A percentile compares a stretch with the other conserved stretches of the same genome.
These are phyloP conservation scores for Boehmeria nivea DNA, from an alignment of 306 rosid genomes.

Conservation along the genomic window DNA sequence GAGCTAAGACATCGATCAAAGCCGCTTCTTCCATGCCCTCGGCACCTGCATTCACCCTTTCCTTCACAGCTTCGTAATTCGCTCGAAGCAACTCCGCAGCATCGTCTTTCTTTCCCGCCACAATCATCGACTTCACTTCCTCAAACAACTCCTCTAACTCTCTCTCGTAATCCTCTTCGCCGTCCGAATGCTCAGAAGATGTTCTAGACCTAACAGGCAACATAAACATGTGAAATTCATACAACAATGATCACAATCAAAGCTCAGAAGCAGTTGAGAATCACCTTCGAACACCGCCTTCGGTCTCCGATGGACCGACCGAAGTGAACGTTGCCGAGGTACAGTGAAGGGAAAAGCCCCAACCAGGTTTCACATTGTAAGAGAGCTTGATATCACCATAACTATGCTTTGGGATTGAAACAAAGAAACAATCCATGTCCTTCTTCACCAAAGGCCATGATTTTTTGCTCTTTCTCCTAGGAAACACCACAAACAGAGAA, in stretches of 20 bases:
- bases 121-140: conserved; percentile 68
- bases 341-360: conserved; percentile 20
- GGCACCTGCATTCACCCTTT: conserved; percentile 50
- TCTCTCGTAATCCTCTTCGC: conserved; percentile 38
- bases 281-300: conserved; percentile 42
- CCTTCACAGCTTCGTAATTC: conserved; percentile 73
- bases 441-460: conserved; percentile 37
- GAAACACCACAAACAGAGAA: conserved; percentile 5
- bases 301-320: conserved; percentile 37
- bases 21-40: conserved; percentile 87
- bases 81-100: conserved; percentile 68
- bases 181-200: conserved; percentile 24
- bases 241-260: too few species aligned
- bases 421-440: conserved; percentile 27
- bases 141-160: conserved; percentile 71
- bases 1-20: conserved; percentile 57
- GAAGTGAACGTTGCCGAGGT: conserved; percentile 31
- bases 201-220: conserved; percentile 14
- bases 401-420: conserved; percentile 29
- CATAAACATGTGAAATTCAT: background rate
- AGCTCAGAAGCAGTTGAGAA: conserved; percentile 1
- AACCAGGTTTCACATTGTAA: conserved; percentile 30
- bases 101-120: conserved; percentile 51
- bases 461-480: conserved; percentile 38
- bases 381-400: conserved; percentile 28